These are phyloP conservation scores for Malania oleifera DNA, from an alignment of 164 flowering plant genomes.

Conservation along the genomic window DNA sequence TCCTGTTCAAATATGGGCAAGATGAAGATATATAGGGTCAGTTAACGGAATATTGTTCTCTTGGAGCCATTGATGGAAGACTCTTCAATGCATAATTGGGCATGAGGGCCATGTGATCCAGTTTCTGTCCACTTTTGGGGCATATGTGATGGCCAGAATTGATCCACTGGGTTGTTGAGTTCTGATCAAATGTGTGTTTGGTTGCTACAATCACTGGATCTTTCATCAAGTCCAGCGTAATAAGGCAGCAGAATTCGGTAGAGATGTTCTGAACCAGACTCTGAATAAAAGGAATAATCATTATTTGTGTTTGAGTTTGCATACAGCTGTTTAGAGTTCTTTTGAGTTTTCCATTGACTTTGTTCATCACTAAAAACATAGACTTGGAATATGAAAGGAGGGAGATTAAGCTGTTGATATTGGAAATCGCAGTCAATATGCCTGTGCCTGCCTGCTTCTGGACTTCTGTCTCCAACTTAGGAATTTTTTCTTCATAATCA, in stretches of 20 bases:
- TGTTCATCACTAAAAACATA: constrained; percentile 21
- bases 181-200: constrained; percentile 75
- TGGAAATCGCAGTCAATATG: constrained; percentile 55
- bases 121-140: constrained; percentile 66
- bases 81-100: constrained; percentile 72
- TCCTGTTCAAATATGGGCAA: constrained; percentile 27
- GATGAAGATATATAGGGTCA: constrained; percentile 26
- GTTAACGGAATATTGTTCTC: constrained; percentile 43
- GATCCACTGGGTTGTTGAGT: constrained; percentile 67
- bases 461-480: constrained; percentile 51
- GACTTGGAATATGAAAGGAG: constrained; percentile 45
- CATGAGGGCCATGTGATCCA: constrained; percentile 62
- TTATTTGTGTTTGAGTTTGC: constrained; percentile 1
- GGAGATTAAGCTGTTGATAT: constrained; percentile 62
- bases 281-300: constrained; percentile 32
- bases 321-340: constrained; percentile 16
- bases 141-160: constrained; percentile 64
- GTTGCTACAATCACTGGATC: constrained; percentile 81
- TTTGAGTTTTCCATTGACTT: constrained; percentile 6
- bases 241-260: constrained; percentile 74
- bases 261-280: constrained; percentile 22
- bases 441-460: constrained; percentile 75
- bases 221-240: constrained; percentile 68
- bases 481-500: constrained; percentile 50
- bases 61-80: constrained; percentile 63